Base-by-base conservation (phyloP, 2,329 filamentous ascomycete species). In the Cadophora malorum region DNA sequence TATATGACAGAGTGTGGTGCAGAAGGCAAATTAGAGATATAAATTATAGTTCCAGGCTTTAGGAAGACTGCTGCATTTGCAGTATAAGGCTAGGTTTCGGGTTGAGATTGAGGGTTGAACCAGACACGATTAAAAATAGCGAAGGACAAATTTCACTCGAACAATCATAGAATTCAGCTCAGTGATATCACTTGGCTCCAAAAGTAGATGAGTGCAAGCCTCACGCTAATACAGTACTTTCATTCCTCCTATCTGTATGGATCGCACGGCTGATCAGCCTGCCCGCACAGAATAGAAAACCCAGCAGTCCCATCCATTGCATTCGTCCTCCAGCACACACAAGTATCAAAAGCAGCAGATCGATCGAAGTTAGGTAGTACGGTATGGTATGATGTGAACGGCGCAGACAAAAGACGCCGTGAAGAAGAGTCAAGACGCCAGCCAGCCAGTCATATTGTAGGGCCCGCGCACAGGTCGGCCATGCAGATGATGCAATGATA, bases 401-500 rank as follows among this genome's bases (percentile, higher is more conserved):
- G 31, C 38, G 25, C 21, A 21, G 35, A 47, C 12, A 45, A 45
- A 33, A 10, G 38, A 55, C 59, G 45, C 38, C 28, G 41, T 28
- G 59, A 45, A 61, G n/a, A 38, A 61, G 16, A 61, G 58, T 47
- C 21, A 49, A 45, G 59, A 62, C 59, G 59, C 59, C 59, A 50
- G 59, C 23, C 41, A 62, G 59, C 59, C 59, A 62, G 41, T 33
- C 59, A 62, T 21, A 47, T 61, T n/a, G 23, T 23, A 47, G 58
- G 35, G 38, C 8, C 33, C 35, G 35, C 35, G 12, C 35, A 28
- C 28, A 28, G 28, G 35, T 38, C 35, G 35, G 35, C 59, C 23
- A 23, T 59, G 38, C 59, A 45, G 25, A 49, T 21, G 69, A 67
- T 67, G 67, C 67, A 69, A 68, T 67, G 67, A 66, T 69, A 72